Conservation (phyloP, 495 filamentous ascomycete genomes). For the Hypoxylon crocopeplum region DNA sequence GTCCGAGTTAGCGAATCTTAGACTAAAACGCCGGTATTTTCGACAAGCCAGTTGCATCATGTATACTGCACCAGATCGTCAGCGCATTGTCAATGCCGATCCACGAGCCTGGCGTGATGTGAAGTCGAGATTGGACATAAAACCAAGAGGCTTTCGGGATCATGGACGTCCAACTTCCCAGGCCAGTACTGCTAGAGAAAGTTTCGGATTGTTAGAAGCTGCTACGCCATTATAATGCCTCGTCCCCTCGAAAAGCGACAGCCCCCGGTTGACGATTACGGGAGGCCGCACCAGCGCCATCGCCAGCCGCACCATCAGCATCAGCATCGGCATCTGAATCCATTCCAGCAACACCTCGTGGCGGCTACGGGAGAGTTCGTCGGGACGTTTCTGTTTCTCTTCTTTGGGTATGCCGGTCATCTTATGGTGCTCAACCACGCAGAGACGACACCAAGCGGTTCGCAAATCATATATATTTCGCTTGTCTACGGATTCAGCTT, state of each 20-base stretch:
- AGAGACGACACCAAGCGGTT: slow-evolving; percentile 25
- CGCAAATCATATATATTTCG: slow-evolving; percentile 36
- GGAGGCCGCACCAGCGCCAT: not conserved
- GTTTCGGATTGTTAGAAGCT: not conserved
- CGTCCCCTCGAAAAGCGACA: slow-evolving; percentile 4
- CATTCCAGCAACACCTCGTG: slow-evolving; percentile 40
- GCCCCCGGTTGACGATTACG: not conserved
- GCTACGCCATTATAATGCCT: slow-evolving; percentile 2
- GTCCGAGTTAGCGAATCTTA: slow-evolving; percentile 1
- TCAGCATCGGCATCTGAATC: slow-evolving; percentile 10
- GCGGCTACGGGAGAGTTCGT: slow-evolving; percentile 52
- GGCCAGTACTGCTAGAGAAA: not conserved
- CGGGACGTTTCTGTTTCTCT: slow-evolving; percentile 61
- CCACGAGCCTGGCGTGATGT: not conserved
- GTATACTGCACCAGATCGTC: slow-evolving; percentile 11
- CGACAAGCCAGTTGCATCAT: slow-evolving; percentile 18
- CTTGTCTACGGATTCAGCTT: slow-evolving; percentile 65
- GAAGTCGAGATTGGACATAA: not conserved
- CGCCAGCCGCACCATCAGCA: not conserved
- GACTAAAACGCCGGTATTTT: not conserved
- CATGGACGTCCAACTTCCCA: not conserved
- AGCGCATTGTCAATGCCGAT: slow-evolving; percentile 1
- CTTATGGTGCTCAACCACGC: slow-evolving; percentile 42
- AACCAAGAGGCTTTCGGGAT: not conserved
- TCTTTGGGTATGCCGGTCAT: slow-evolving; percentile 54